Evolutionary conservation across 345 rosid species (phyloP).

Genomic region (Camelina sativa): DNA sequence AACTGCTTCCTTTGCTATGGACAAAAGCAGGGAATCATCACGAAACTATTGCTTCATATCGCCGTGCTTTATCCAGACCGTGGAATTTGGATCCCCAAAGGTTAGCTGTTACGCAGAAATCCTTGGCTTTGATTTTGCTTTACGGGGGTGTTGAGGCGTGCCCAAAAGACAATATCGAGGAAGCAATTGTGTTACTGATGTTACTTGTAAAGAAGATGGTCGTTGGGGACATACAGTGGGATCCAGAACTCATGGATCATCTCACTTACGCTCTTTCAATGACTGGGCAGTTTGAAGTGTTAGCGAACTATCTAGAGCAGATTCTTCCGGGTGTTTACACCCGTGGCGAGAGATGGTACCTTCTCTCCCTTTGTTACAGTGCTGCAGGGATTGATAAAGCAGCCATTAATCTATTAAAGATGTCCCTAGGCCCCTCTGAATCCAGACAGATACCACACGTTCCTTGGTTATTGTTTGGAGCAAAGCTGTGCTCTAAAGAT

Average conservation of each 20-base stretch:
- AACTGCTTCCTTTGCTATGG: slow-evolving; percentile 82
- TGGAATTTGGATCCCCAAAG: slow-evolving; percentile 86
- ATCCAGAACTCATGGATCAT: slow-evolving; percentile 82
- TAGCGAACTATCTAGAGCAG: slow-evolving; percentile 78
- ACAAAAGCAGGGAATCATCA: slow-evolving; percentile 65
- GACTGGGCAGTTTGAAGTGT: slow-evolving; percentile 65
- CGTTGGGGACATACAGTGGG: slow-evolving; percentile 74
- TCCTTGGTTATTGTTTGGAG: slow-evolving; percentile 74
- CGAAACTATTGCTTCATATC: slow-evolving; percentile 77
- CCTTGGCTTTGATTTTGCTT: slow-evolving; percentile 75
- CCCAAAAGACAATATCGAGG: slow-evolving; percentile 67
- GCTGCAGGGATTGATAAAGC: slow-evolving; percentile 74
- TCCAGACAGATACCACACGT: slow-evolving; percentile 58
- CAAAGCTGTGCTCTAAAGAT: slow-evolving; percentile 77
- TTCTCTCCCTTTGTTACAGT: slow-evolving; percentile 85
- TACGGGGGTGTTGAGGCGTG: slow-evolving; percentile 76
- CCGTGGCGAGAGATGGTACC: slow-evolving; percentile 85
- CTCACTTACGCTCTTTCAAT: slow-evolving; percentile 78
- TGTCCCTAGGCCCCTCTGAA: slow-evolving; percentile 71
- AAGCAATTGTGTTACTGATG: slow-evolving; percentile 79
- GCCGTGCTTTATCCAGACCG: slow-evolving; percentile 70
- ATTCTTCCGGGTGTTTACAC: slow-evolving; percentile 69
- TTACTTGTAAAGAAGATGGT: slow-evolving; percentile 74
- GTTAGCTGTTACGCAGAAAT: slow-evolving; percentile 76
- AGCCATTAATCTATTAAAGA: slow-evolving; percentile 74